These are phyloP conservation scores for Clitopilus hobsonii DNA, from an alignment of 768 basidiomycete species.

Conservation along the genomic window DNA sequence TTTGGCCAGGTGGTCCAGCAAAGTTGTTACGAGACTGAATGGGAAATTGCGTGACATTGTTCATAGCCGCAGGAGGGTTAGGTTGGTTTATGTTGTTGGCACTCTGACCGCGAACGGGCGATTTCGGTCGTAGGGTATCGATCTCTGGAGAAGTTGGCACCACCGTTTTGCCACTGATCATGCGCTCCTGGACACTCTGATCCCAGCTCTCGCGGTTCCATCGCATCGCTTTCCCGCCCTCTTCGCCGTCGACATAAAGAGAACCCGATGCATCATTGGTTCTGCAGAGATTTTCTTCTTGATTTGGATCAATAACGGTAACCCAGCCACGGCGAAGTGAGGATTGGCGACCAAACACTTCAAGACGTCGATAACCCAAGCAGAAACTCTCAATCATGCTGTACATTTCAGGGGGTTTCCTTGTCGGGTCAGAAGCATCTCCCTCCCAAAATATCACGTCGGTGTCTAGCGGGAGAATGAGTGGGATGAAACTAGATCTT, in stretches of 20 bases:
- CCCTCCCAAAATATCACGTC: constrained; percentile 97
- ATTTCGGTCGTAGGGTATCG: constrained; percentile 81
- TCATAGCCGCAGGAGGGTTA: constrained; percentile 17
- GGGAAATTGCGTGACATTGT: constrained; percentile 12
- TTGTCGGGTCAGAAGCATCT: constrained; percentile 75
- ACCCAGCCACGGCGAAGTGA: constrained; percentile 89
- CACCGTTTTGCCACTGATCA: constrained; percentile 52
- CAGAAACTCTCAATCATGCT: constrained; percentile 97
- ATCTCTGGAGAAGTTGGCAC: constrained; percentile 78
- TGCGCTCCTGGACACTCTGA: constrained; percentile 47
- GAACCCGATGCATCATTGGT: constrained; percentile 22
- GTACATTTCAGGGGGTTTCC: constrained; percentile 94
- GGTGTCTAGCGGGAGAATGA: constrained; percentile 56
- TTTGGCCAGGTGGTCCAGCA: constrained; percentile 4
- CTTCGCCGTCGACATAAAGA: constrained; percentile 34
- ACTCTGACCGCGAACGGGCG: constrained; percentile 51
- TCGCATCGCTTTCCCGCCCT: constrained; percentile 36
- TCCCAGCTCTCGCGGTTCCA: constrained; percentile 71
- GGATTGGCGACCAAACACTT: constrained; percentile 77
- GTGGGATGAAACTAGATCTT: background rate
- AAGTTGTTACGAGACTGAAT: constrained; percentile 13
- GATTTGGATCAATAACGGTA: constrained; percentile 67
- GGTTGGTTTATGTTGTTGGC: constrained; percentile 1
- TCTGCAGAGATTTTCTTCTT: constrained; percentile 45
- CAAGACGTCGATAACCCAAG: constrained; percentile 85